A percentile compares a stretch with the other conserved stretches of the same genome.
These are phyloP conservation scores for Rhizopus arrhizus DNA, from an alignment of 371 early-diverging fungal species.

Conservation along the genomic window DNA sequence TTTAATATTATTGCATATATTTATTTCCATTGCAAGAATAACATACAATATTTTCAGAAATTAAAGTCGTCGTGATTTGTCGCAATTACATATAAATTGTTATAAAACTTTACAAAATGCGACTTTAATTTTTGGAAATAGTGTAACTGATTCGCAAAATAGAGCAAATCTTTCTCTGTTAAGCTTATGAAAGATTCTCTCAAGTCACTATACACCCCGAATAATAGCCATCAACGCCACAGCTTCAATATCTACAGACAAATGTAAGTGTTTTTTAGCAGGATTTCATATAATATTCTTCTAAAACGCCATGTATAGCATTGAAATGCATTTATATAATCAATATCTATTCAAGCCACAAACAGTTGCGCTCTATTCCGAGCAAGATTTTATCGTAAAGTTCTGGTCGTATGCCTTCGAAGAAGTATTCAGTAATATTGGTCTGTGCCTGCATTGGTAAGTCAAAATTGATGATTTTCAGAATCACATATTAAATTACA, in stretches of 20 bases:
- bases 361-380: slow-evolving; percentile 13
- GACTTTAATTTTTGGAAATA: too few species aligned
- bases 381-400: slow-evolving; percentile 15
- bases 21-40: slow-evolving; percentile 17
- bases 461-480: slow-evolving; percentile 10
- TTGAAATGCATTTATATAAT: slow-evolving; percentile 20
- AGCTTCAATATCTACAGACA: slow-evolving; percentile 13
- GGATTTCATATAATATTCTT: slow-evolving; percentile 16
- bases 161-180: slow-evolving; percentile 17
- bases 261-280: slow-evolving; percentile 16
- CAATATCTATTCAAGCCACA: slow-evolving; percentile 17
- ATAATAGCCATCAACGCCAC: slow-evolving; percentile 9
- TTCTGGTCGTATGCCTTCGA: slow-evolving; percentile 6
- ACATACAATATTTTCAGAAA: too few species aligned
- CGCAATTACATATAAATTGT: too few species aligned
- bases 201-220: slow-evolving; percentile 8
- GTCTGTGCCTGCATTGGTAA: slow-evolving; percentile 19
- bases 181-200: slow-evolving; percentile 11
- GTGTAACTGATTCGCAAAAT: slow-evolving; percentile 7
- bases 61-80: too few species aligned
- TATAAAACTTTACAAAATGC: too few species aligned
- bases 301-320: slow-evolving; percentile 10
- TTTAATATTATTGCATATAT: slow-evolving; percentile 6
- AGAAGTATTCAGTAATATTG: slow-evolving; percentile 9
- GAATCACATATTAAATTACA: slow-evolving; percentile 13